Evolutionary conservation across 305 asterid species (phyloP).

Genomic region (Fraxinus floribunda): DNA sequence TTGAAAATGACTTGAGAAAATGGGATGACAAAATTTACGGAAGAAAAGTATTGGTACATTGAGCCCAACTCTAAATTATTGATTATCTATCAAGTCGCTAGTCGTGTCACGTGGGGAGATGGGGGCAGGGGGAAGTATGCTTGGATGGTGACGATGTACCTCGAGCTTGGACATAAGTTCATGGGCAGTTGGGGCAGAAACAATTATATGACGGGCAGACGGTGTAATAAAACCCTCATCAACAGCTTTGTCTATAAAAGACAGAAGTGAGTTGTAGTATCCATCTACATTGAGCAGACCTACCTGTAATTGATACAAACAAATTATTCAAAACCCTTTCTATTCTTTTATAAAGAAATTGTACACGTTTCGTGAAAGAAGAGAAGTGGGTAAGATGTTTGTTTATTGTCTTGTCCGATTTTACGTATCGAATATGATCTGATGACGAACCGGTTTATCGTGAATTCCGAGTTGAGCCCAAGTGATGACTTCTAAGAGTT

Average conservation of each 20-base stretch:
- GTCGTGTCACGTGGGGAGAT: background rate
- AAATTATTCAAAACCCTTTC: background rate
- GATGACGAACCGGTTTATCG: conserved; percentile 66
- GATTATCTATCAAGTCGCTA: background rate
- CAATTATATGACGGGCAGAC: conserved; percentile 88
- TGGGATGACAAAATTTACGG: background rate
- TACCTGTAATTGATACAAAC: conserved; percentile 47
- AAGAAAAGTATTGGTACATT: background rate
- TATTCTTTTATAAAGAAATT: background rate
- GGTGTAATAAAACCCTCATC: conserved; percentile 85
- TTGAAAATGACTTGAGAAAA: too few relatives aligned
- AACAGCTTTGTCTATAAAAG: conserved; percentile 91
- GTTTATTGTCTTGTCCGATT: background rate
- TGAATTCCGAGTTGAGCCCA: conserved; percentile 97
- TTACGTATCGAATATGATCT: background rate
- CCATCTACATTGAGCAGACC: conserved; percentile 93
- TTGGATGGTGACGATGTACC: conserved; percentile 38
- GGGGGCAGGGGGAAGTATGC: background rate
- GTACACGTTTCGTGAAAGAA: background rate
- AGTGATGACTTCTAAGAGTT: conserved; percentile 83
- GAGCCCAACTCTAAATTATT: background rate
- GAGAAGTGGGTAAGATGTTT: background rate
- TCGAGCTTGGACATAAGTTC: conserved; percentile 86
- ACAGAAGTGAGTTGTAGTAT: conserved; percentile 79
- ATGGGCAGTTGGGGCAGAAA: conserved; percentile 89